Evolutionary conservation across 1,284 basidiomycete species (phyloP).

Genomic region (Irpex rosettiformis): DNA sequence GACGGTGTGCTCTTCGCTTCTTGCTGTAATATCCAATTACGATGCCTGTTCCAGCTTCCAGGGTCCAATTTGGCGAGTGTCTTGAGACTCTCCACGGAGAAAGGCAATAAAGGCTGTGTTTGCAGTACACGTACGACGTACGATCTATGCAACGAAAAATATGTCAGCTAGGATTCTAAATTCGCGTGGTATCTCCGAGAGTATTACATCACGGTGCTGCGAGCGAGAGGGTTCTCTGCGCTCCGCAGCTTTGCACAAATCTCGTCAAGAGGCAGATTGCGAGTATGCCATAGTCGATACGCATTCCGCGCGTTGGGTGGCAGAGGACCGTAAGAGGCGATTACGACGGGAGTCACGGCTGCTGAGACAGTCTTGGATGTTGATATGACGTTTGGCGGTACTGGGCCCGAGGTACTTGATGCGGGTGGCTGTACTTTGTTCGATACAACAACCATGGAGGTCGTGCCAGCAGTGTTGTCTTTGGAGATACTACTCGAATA

Average conservation of each 20-base stretch:
- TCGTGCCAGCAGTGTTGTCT: not conserved
- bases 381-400: no score
- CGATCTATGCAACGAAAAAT: constrained; percentile 28
- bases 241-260: constrained; percentile 45
- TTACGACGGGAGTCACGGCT: not conserved
- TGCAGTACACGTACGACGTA: constrained; percentile 44
- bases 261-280: constrained; percentile 37
- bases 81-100: constrained; percentile 33
- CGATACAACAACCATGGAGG: not conserved
- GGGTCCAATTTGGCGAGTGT: constrained; percentile 37
- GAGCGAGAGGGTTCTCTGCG: constrained; percentile 43
- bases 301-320: not conserved
- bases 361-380: constrained; percentile 12
- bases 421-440: not conserved
- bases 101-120: constrained; percentile 37
- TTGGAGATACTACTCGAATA: constrained; percentile 23
- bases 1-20: not conserved
- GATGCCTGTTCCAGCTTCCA: constrained; percentile 38
- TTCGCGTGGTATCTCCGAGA: not conserved
- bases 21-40: constrained; percentile 40
- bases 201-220: constrained; percentile 54
- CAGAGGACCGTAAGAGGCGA: not conserved
- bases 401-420: no score
- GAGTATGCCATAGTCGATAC: constrained; percentile 42
- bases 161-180: not conserved